Percentiles rank a stretch among this genome's conserved stretches.
Conservation (phyloP, 164 flowering plant species). For the Liquidambar formosana region DNA sequence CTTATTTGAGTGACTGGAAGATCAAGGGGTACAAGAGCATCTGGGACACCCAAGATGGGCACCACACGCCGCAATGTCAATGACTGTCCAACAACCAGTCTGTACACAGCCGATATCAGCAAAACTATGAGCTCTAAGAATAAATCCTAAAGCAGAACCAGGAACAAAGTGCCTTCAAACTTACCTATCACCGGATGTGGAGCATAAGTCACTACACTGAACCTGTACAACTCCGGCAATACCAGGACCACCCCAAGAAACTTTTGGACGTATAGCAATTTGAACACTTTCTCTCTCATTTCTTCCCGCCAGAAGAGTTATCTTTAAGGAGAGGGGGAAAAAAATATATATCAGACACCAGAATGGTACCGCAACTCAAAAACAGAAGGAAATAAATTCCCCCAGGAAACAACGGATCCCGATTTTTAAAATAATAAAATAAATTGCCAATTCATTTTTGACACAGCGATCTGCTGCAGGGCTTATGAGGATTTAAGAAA, state of each 20-base stretch:
- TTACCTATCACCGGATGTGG: conserved; percentile 87
- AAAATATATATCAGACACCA: too few species aligned
- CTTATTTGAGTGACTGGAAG: conserved; percentile 66
- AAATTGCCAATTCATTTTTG: too few species aligned
- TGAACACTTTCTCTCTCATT: conserved; percentile 95
- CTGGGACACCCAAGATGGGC: conserved; percentile 91
- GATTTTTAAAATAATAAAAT: too few species aligned
- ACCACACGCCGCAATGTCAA: conserved; percentile 74
- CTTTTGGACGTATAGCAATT: conserved; percentile 89
- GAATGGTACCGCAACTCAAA: too few species aligned
- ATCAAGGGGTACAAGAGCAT: conserved; percentile 96
- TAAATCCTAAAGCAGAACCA: neutral
- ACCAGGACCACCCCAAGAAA: conserved; percentile 71
- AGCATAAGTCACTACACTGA: conserved; percentile 77
- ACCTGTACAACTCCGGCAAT: conserved; percentile 79
- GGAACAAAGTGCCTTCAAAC: conserved; percentile 13
- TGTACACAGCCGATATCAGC: conserved; percentile 32
- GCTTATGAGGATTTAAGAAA: too few species aligned
- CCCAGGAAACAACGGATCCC: too few species aligned
- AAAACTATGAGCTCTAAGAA: conserved; percentile 5
- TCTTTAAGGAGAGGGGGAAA: too few species aligned
- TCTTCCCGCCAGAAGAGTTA: conserved; percentile 84
- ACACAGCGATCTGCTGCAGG: too few species aligned
- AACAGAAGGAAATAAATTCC: too few species aligned
- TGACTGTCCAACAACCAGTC: conserved; percentile 76